A percentile compares a stretch with the other conserved stretches of the same genome.
Evolutionary conservation across 352 stramenopile genomes (phyloP).

Genomic region (Pythium sukuiense): DNA sequence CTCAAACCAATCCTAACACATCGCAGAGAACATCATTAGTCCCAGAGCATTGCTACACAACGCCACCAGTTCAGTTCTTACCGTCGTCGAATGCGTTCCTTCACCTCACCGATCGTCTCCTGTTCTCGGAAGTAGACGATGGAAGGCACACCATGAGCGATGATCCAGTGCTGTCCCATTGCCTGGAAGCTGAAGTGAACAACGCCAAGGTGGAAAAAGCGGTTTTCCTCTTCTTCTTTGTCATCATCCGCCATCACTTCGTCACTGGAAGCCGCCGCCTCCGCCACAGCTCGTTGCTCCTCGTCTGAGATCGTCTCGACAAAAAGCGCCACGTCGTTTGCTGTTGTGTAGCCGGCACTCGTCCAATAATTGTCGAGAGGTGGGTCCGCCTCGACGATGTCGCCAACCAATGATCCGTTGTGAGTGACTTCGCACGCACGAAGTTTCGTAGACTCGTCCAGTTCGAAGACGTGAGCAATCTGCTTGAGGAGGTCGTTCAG

Average conservation of each 20-base stretch:
- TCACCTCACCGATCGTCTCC: slow-evolving; percentile 69
- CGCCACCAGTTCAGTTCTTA: slow-evolving; percentile 9
- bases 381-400: slow-evolving; percentile 39
- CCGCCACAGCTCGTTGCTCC: slow-evolving; percentile 22
- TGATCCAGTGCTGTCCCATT: slow-evolving; percentile 62
- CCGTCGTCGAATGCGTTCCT: slow-evolving; percentile 59
- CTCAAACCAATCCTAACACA: slow-evolving; percentile 64
- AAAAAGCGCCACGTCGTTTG: slow-evolving; percentile 52
- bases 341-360: slow-evolving; percentile 25
- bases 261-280: neutral
- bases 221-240: slow-evolving; percentile 24
- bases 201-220: slow-evolving; percentile 52
- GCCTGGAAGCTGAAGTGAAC: slow-evolving; percentile 77
- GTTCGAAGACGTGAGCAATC: slow-evolving; percentile 43
- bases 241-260: neutral
- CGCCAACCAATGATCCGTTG: slow-evolving; percentile 52
- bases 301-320: slow-evolving; percentile 52
- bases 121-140: slow-evolving; percentile 61
- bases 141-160: slow-evolving; percentile 68
- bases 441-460: slow-evolving; percentile 39
- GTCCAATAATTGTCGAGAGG: slow-evolving; percentile 55
- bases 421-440: slow-evolving; percentile 67
- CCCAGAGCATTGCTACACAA: slow-evolving; percentile 2
- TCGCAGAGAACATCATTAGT: slow-evolving; percentile 21
- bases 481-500: slow-evolving; percentile 53